phyloP scores from a whole-genome alignment of 495 filamentous ascomycete genomes.

The Tuber aestivum region DNA sequence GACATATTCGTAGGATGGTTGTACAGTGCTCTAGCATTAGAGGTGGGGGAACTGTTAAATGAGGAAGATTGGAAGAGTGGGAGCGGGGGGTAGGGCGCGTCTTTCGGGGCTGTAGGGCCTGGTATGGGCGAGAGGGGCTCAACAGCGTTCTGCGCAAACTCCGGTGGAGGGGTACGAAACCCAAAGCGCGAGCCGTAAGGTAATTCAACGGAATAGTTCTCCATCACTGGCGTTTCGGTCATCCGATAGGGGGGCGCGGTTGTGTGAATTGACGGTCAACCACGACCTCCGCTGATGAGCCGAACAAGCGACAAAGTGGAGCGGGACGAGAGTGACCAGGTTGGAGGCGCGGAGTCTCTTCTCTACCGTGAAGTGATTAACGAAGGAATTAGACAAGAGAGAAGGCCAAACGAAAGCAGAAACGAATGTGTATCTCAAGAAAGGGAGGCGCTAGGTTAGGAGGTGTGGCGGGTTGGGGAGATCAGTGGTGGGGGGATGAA shows the following conservation, averaged over 20 bases:
- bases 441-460: neutral
- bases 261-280: conserved; percentile 23
- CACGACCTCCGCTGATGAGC: conserved; percentile 31
- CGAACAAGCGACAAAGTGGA: neutral
- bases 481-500: conserved; percentile 2
- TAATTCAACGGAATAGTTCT: conserved; percentile 20
- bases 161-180: conserved; percentile 40
- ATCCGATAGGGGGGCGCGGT: conserved; percentile 33
- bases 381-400: conserved; percentile 12
- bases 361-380: conserved; percentile 5
- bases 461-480: conserved; percentile 6
- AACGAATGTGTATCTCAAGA: neutral
- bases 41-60: neutral
- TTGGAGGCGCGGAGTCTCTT: neutral
- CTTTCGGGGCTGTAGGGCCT: conserved; percentile 13
- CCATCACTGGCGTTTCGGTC: conserved; percentile 34
- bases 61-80: conserved; percentile 17
- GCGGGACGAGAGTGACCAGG: conserved; percentile 7
- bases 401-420: conserved; percentile 11
- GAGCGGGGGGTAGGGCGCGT: conserved; percentile 15
- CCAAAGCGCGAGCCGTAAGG: conserved; percentile 37
- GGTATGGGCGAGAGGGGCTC: conserved; percentile 35
- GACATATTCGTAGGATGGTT: neutral
- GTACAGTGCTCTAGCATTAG: neutral
- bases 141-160: conserved; percentile 39